Conservation (phyloP, 805 yeast genomes). For the Soucietia sequanensis region DNA sequence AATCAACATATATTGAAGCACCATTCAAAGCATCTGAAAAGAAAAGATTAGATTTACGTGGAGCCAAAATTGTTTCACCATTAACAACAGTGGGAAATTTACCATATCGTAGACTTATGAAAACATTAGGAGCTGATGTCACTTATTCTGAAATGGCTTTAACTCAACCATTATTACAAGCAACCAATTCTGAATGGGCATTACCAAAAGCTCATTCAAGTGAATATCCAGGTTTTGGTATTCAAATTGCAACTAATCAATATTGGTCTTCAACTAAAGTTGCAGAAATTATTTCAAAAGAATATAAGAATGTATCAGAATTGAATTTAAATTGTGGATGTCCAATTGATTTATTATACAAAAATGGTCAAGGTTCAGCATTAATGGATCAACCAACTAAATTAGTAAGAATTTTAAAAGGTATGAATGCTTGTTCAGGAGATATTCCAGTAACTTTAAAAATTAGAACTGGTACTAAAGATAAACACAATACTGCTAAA, state of each 20-base stretch:
- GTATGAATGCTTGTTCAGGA: conserved; percentile 88
- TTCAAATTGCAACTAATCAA: conserved; percentile 88
- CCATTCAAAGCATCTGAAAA: conserved; percentile 80
- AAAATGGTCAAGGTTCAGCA: conserved; percentile 96
- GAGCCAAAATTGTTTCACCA: conserved; percentile 90
- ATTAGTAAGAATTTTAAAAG: conserved; percentile 71
- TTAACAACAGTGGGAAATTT: conserved; percentile 96
- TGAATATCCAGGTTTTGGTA: conserved; percentile 88
- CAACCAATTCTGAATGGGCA: conserved; percentile 96
- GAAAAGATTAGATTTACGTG: conserved; percentile 61
- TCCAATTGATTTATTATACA: conserved; percentile 91
- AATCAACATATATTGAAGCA: conserved; percentile 66
- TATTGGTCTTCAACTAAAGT: conserved; percentile 94
- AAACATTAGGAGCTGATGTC: conserved; percentile 83
- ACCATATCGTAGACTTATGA: conserved; percentile 93
- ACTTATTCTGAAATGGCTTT: conserved; percentile 97
- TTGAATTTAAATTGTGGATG: conserved; percentile 94
- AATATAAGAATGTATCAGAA: conserved; percentile 67
- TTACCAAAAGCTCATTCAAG: conserved; percentile 81
- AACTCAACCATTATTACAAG: conserved; percentile 80
- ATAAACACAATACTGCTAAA: conserved; percentile 84
- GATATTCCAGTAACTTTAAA: conserved; percentile 90
- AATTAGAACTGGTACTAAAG: conserved; percentile 88
- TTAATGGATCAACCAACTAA: conserved; percentile 86
- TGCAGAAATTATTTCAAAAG: conserved; percentile 69